Evolutionary conservation across 345 rosid species (phyloP), one percentile per base, ranked within the genome.

Genomic region (Syzygium aromaticum): DNA sequence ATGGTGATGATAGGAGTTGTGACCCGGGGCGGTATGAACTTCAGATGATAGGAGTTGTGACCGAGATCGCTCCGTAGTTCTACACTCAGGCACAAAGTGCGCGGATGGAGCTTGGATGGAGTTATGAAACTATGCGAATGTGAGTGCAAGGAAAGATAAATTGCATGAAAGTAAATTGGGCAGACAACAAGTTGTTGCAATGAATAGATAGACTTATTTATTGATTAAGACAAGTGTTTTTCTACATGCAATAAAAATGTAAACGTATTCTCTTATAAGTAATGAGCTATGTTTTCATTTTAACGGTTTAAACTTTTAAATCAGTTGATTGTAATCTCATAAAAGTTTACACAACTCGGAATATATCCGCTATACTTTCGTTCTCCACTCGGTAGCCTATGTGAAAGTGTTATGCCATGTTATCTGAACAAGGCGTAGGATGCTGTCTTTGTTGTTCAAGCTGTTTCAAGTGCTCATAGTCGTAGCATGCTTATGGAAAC

Each of bases 291-390:
- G 7, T 43, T 6, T 43, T 43, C 46, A 43, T 43, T 40, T 38
- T 23, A 23, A 27, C 61, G 11, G 6, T 56, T 23, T 23, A 56
- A 56, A 56, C 5, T 56, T 9, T 56, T 56, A 23, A 2, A 56
- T 56, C 13, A 1, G 25, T 56, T 1, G n/a, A 12, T 3, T 2
- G 61, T 23, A 12, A 23, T 22, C n/a, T 22, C 22, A 27, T 27
- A 56, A 56, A 56, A 56, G 10, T 4, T 23, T 56, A 56, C 0
- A 0, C 46, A 0, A 23, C n/a, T 23, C 3, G 14, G 63, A 23
- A 56, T n/a, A 56, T 23, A 57, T 57, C 11, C 11, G 3, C 13
- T 57, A 5, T 23, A 23, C 61, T 2, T 56, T 56, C n/a, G 0
- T 56, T 56, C 61, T 56, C 61, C 13, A 0, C n/a, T 56, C 0